Percentiles rank a stretch among this genome's conserved stretches.
Evolutionary conservation across 164 flowering plant genomes (phyloP).

Genomic region (Protea cynaroides): DNA sequence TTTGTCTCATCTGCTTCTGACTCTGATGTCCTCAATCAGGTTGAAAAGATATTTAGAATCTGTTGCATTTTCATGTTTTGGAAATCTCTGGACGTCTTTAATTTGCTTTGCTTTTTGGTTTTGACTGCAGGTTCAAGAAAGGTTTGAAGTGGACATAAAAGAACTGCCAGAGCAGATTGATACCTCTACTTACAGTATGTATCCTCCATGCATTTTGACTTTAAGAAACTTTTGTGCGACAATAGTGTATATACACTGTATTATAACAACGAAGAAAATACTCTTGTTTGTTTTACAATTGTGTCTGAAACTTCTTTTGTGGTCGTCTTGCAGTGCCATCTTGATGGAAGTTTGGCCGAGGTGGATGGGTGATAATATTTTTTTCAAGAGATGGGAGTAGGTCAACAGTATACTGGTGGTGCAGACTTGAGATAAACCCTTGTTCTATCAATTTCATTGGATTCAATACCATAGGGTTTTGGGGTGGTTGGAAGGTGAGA

Average conservation of each 20-base stretch:
- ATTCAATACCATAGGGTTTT: no score
- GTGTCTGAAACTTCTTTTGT: no score
- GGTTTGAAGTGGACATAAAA: conserved; percentile 96
- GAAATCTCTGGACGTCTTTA: not conserved
- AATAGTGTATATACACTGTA: no score
- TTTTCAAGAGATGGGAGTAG: no score
- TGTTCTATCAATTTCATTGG: no score
- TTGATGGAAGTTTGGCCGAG: not conserved
- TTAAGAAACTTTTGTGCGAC: no score
- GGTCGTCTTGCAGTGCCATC: not conserved
- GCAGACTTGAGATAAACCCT: no score
- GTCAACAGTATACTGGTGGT: no score
- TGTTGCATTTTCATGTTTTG: not conserved
- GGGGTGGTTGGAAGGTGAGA: no score
- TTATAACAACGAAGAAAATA: no score
- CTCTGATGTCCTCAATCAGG: conserved; percentile 95
- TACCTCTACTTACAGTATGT: conserved; percentile 94
- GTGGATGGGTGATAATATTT: no score
- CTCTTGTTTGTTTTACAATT: no score
- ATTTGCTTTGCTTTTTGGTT: not conserved
- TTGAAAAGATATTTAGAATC: conserved; percentile 7
- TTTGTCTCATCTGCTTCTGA: conserved; percentile 91
- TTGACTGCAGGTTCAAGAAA: conserved; percentile 70
- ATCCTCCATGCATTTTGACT: not conserved
- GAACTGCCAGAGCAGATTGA: conserved; percentile 98